Evolutionary conservation across 805 yeast species (phyloP).

Genomic region (Ogataea populi-albae): DNA sequence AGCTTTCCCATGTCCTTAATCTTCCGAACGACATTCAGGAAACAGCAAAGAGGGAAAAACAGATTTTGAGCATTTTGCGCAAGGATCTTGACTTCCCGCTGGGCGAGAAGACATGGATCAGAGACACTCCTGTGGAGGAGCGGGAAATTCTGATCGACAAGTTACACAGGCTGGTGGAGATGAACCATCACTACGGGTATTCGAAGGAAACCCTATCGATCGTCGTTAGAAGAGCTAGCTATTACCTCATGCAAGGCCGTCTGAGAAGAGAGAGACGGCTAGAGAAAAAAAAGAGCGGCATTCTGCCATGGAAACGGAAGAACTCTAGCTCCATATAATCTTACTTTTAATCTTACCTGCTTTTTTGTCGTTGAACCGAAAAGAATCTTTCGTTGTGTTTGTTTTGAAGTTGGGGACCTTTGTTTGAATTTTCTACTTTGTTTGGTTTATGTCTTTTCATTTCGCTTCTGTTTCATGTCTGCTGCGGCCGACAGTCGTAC

Average conservation of each 20-base stretch:
- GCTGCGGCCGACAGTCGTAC: no score
- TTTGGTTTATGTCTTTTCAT: no score
- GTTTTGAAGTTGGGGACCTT: no score
- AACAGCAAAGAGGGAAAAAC: conserved; percentile 54
- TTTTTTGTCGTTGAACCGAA: background rate
- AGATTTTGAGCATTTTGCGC: conserved; percentile 50
- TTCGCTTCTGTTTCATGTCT: no score
- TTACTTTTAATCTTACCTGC: background rate
- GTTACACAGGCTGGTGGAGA: conserved; percentile 46
- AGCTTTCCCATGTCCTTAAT: conserved; percentile 50
- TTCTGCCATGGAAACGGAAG: conserved; percentile 15
- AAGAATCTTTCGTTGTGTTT: no score
- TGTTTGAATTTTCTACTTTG: no score
- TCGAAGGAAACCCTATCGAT: conserved; percentile 58
- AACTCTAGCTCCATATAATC: conserved; percentile 4
- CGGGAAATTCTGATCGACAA: conserved; percentile 48
- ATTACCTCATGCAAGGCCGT: conserved; percentile 75
- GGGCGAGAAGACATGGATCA: conserved; percentile 80
- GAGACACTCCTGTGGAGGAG: conserved; percentile 62
- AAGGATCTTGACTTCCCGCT: conserved; percentile 64
- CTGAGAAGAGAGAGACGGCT: conserved; percentile 65
- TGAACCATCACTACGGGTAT: conserved; percentile 50
- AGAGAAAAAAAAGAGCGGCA: conserved; percentile 33
- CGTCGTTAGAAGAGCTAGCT: conserved; percentile 76
- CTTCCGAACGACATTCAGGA: conserved; percentile 48